These are phyloP conservation scores for Aspergillus sp. DNA, from an alignment of 2,329 filamentous ascomycete species.

Conservation along the genomic window DNA sequence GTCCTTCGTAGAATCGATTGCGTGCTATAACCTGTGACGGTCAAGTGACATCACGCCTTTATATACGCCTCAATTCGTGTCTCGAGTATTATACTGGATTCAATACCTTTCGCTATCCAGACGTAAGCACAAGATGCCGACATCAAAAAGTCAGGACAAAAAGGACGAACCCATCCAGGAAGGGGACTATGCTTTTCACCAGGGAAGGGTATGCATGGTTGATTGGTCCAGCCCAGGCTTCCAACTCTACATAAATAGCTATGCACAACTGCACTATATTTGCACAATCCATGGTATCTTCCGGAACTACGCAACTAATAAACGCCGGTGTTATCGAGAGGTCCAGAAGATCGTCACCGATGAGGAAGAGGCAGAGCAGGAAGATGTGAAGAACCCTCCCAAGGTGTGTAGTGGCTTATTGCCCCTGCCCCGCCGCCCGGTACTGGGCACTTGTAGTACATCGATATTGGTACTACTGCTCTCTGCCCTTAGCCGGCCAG, in stretches of 20 bases:
- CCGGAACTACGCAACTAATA: too few relatives aligned
- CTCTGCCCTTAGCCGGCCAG: too few relatives aligned
- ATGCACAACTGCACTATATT: too few relatives aligned
- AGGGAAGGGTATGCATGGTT: slow-evolving; percentile 20
- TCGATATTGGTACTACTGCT: too few relatives aligned
- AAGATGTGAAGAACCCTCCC: slow-evolving; percentile 25
- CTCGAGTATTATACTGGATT: background rate
- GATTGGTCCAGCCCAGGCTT: background rate
- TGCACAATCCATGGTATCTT: too few relatives aligned
- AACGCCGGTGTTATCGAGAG: slow-evolving; percentile 1
- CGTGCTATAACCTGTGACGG: background rate
- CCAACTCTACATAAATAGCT: background rate
- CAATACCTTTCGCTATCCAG: background rate
- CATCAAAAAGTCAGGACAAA: slow-evolving; percentile 22
- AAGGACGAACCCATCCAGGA: slow-evolving; percentile 22
- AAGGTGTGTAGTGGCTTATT: slow-evolving; percentile 17
- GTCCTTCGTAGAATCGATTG: background rate
- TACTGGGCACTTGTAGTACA: background rate
- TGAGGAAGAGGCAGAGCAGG: slow-evolving; percentile 20
- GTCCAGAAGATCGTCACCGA: slow-evolving; percentile 26
- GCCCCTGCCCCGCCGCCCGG: too few relatives aligned
- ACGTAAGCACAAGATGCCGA: slow-evolving; percentile 15
- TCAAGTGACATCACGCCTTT: background rate
- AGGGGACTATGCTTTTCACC: slow-evolving; percentile 24
- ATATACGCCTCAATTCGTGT: background rate